A percentile compares a stretch with the other conserved stretches of the same genome.
Conservation (phyloP, 768 basidiomycete genomes). For the Leucosporidium scottii region DNA sequence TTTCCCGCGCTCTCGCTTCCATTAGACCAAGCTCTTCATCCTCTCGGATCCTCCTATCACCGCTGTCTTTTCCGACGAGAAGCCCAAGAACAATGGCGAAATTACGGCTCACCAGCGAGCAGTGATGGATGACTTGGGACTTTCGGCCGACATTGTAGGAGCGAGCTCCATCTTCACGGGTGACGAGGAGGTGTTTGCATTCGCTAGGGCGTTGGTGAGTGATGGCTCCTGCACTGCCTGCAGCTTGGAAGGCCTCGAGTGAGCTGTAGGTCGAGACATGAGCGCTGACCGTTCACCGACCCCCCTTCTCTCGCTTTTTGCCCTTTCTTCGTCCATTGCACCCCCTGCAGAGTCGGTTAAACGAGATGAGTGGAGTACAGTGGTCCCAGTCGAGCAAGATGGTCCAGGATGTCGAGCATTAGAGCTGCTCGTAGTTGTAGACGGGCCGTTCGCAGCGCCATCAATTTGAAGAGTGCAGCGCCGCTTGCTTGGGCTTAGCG, state of each 20-base stretch:
- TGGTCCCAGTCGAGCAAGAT: constrained; percentile 11
- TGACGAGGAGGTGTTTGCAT: constrained; percentile 95
- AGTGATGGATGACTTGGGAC: constrained; percentile 92
- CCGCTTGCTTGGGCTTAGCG: too few relatives aligned
- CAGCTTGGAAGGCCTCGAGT: too few relatives aligned
- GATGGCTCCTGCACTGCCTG: background rate
- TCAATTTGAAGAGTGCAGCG: too few relatives aligned
- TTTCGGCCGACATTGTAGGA: constrained; percentile 68
- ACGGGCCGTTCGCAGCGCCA: too few relatives aligned
- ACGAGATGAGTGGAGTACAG: constrained; percentile 29
- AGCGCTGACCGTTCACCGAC: too few relatives aligned
- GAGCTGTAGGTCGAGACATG: too few relatives aligned
- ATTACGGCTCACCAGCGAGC: constrained; percentile 73
- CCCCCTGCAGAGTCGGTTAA: constrained; percentile 20
- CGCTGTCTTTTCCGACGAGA: constrained; percentile 70
- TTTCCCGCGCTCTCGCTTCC: background rate
- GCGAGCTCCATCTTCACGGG: constrained; percentile 85
- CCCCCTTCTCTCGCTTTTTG: background rate
- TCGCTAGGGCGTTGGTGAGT: constrained; percentile 64
- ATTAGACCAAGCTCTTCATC: constrained; percentile 77
- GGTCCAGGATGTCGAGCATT: too few relatives aligned
- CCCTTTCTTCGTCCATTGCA: background rate
- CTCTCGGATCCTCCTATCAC: constrained; percentile 88
- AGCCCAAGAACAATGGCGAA: constrained; percentile 42
- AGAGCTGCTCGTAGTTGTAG: too few relatives aligned